Conservation (phyloP, 148 eudicot species). For the Persicaria maculosa region DNA sequence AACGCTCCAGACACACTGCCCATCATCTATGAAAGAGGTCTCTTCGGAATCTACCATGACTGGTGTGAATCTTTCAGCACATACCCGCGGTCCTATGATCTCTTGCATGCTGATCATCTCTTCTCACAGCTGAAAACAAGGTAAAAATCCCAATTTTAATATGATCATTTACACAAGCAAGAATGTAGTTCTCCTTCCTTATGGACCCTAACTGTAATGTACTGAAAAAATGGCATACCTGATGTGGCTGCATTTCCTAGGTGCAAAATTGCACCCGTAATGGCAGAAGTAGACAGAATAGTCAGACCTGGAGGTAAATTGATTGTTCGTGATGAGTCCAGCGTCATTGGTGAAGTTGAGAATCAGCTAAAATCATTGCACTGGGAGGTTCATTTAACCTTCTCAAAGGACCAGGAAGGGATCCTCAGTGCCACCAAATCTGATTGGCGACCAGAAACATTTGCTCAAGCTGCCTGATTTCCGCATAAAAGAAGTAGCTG, state of each 20-base stretch:
- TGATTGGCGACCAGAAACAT: slow-evolving; percentile 46
- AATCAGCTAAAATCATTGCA: slow-evolving; percentile 60
- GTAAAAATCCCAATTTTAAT: slow-evolving; percentile 17
- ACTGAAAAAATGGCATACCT: not conserved
- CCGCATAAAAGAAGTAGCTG: too few species aligned
- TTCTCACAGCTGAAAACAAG: slow-evolving; percentile 69
- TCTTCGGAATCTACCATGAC: slow-evolving; percentile 85
- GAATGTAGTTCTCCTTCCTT: too few species aligned
- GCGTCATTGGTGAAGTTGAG: slow-evolving; percentile 48
- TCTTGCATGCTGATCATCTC: slow-evolving; percentile 82
- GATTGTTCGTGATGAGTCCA: slow-evolving; percentile 62
- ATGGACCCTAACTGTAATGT: too few species aligned
- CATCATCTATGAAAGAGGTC: slow-evolving; percentile 77
- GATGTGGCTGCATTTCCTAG: slow-evolving; percentile 21
- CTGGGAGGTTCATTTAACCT: slow-evolving; percentile 66
- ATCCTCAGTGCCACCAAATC: slow-evolving; percentile 70
- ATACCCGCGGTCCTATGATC: slow-evolving; percentile 82
- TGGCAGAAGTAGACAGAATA: slow-evolving; percentile 72
- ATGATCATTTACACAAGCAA: too few species aligned
- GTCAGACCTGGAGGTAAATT: slow-evolving; percentile 72
- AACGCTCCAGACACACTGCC: slow-evolving; percentile 83
- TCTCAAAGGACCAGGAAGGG: slow-evolving; percentile 52
- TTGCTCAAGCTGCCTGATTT: slow-evolving; percentile 17
- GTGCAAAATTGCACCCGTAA: slow-evolving; percentile 54
- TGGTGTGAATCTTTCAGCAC: slow-evolving; percentile 94